Base-by-base conservation (phyloP, 1,284 basidiomycete genomes). In the Tranzscheliella williamsii region DNA sequence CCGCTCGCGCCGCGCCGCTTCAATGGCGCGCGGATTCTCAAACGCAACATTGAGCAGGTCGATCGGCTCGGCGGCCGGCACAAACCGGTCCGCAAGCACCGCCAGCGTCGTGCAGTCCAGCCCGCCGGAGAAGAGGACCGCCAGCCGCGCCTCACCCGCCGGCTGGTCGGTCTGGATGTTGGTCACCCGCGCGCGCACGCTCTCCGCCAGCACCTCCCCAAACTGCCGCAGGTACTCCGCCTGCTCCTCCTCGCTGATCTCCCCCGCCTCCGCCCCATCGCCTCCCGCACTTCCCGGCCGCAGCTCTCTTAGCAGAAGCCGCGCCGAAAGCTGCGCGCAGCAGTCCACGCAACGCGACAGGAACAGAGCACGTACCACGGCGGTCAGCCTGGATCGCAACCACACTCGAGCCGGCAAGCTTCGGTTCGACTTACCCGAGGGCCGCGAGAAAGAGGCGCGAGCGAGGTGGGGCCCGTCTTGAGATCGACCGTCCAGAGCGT, bases 11-110 rank as follows among this genome's bases (percentile, higher is more conserved):
- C 49, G 54, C 1, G 63, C 53, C 21, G 54, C 80, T 51, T 67
- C 83, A 38, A 83, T 20, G 84, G 80, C 72, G 4, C 89, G 84
- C 9, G 91, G 90, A 71, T 95, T 95, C 74, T 95, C 90, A 66
- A 99, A 98, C 0, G 90, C 91, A 4, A 99, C 92, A 70, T 97
- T 98, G 18, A 99, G 80, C 1, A 99, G 80, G 70, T 99, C 94
- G 44, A 99, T 92, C 0, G 91, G 87, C 47, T 76, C 63, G 3
- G 32, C 73, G 91, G 89, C 29, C 83, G 68, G 57, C 4, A 73
- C 35, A 44, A 53, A 45, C 5, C 41, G 38, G 69, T 93, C 84
- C 0, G 90, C 87, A 0, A 97, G 80, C 58, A 85, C 86, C 0
- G 92, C 86, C 2, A 97, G 71, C 20, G 91, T 81, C 0, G 92